Evolutionary conservation across 306 rosid species (phyloP).

Genomic region (Datisca glomerata): DNA sequence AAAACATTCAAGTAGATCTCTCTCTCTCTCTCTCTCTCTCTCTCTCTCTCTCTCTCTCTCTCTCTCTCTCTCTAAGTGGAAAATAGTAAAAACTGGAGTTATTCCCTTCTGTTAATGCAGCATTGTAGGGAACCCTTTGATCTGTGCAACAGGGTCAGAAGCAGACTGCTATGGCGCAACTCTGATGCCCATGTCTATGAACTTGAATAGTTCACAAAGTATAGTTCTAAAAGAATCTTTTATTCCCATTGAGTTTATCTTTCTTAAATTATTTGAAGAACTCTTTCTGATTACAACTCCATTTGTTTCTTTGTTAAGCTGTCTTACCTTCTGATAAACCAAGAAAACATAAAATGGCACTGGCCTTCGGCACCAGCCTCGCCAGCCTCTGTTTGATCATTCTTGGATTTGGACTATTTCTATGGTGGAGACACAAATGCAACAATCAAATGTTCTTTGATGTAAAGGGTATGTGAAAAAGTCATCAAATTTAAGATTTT

Average conservation of each 20-base stretch:
- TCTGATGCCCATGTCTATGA: constrained; percentile 88
- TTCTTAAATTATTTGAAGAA: background rate
- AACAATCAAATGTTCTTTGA: constrained; percentile 64
- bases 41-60: constrained; percentile 2
- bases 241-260: constrained; percentile 4
- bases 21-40: constrained; percentile 10
- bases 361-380: constrained; percentile 73
- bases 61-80: background rate
- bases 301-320: constrained; percentile 36
- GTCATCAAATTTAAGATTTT: background rate
- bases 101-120: constrained; percentile 29
- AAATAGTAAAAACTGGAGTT: background rate
- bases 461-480: constrained; percentile 51
- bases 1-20: constrained; percentile 70
- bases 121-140: constrained; percentile 80
- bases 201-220: constrained; percentile 62
- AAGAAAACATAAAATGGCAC: constrained; percentile 63
- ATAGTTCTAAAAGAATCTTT: constrained; percentile 7
- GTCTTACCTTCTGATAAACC: constrained; percentile 37
- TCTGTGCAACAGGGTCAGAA: constrained; percentile 76
- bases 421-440: constrained; percentile 80
- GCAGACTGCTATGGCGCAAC: constrained; percentile 64
- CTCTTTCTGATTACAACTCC: background rate
- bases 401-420: constrained; percentile 55
- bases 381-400: constrained; percentile 75